Base-by-base conservation (phyloP, 2,329 filamentous ascomycete species). In the Fusarium sororula region DNA sequence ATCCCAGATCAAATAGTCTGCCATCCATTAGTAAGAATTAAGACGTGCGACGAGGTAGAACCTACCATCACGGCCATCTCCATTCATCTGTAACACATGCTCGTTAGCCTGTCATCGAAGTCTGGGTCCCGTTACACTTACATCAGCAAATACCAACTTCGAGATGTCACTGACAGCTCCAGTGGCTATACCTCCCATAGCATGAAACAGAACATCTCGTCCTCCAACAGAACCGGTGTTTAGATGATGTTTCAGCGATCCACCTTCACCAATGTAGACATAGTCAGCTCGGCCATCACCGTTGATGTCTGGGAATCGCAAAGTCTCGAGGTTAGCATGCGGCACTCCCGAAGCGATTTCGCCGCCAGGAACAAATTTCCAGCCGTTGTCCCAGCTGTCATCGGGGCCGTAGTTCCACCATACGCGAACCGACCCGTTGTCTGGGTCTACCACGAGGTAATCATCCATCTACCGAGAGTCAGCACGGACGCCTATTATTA, bases 211-310 rank as follows among this genome's bases (percentile, higher is more conserved):
- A 0, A 66, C 48, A 39, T 56, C 45, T 38, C 28, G 18, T 9
- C 65, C 65, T 41, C 44, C 47, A 3, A 42, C 26, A 4, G 69
- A 58, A 1, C 74, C 76, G 1, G 69, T 76, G 24, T 79, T 79
- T 45, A 77, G n/a, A 14, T 64, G 50, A 48, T 77, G 64, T 7
- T 57, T 63, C 20, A 79, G 37, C 15, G 77, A 63, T 6, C 77
- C 77, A 2, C 67, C 66, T 38, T 74, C 41, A 5, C 76, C 77
- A 7, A 77, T 70, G 7, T 72, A 74, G 8, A 79, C 70, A 35
- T 78, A 79, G 61, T 78, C 77, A 11, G 77, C 74, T 15, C 77
- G 24, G 10, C 76, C 75, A 53, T 79, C 77, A 15, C 78, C 76
- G 42, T 79, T 79, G 55, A 79, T 73, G 32, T 79, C 75, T 7